These are phyloP conservation scores for Rehmannia glutinosa DNA, from an alignment of 257 asterid genomes.

Conservation along the genomic window DNA sequence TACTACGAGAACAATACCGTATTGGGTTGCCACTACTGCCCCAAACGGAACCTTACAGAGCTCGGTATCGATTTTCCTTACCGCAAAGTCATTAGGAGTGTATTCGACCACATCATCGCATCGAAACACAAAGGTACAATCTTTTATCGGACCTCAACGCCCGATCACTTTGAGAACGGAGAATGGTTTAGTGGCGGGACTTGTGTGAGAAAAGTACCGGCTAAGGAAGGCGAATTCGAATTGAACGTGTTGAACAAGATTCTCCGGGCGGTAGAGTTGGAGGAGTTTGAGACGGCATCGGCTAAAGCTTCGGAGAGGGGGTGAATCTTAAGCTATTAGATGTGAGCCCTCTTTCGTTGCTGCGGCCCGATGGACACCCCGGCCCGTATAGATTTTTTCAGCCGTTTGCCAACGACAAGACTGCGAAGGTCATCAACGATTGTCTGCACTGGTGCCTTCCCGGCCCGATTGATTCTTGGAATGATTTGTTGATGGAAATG, in stretches of 20 bases:
- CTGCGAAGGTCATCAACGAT: conserved; percentile 44
- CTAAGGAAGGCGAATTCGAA: conserved; percentile 51
- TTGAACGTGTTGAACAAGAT: conserved; percentile 31
- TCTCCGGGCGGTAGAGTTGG: conserved; percentile 40
- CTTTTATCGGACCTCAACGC: conserved; percentile 56
- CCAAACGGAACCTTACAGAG: conserved; percentile 59
- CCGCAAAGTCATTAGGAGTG: conserved; percentile 44
- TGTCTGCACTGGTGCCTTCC: conserved; percentile 92
- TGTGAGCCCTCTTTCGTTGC: conserved; percentile 44
- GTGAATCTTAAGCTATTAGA: conserved; percentile 58
- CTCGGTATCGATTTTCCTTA: conserved; percentile 49
- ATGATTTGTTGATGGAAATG: conserved; percentile 66
- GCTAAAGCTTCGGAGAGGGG: conserved; percentile 46
- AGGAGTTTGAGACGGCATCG: conserved; percentile 46
- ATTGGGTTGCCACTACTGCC: conserved; percentile 72
- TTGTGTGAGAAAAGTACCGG: conserved; percentile 53
- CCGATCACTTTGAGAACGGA: conserved; percentile 71
- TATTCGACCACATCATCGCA: conserved; percentile 35
- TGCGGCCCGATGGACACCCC: conserved; percentile 83
- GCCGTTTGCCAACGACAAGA: conserved; percentile 42
- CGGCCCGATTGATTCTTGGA: conserved; percentile 84
- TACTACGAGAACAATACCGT: conserved; percentile 45
- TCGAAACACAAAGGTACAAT: conserved; percentile 53
- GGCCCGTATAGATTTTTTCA: conserved; percentile 59
- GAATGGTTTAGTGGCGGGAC: conserved; percentile 74